phyloP scores from a whole-genome alignment of 2,329 filamentous ascomycete genomes.

The Mycosphaerelloides madeirae region DNA sequence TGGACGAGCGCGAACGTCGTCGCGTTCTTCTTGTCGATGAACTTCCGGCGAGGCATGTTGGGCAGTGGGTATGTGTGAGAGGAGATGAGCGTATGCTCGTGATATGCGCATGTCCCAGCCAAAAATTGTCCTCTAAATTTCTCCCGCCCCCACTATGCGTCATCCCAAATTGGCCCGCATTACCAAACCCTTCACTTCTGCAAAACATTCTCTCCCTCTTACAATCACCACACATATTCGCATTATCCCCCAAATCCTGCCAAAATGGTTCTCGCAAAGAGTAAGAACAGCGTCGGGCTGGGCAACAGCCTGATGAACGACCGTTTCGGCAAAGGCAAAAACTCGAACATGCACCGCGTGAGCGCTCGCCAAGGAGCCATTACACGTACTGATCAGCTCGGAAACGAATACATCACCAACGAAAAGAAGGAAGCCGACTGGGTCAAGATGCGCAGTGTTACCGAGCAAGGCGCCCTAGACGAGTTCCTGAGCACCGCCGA shows the following conservation, averaged over 20 bases:
- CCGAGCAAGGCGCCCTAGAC: slow-evolving; percentile 91
- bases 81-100: background rate
- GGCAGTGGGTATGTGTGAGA: background rate
- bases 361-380: slow-evolving; percentile 59
- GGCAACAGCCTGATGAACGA: slow-evolving; percentile 99
- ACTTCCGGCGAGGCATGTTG: slow-evolving; percentile 69
- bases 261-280: slow-evolving; percentile 75
- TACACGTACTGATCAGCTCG: slow-evolving; percentile 31
- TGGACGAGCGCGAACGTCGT: slow-evolving; percentile 92
- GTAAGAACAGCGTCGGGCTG: slow-evolving; percentile 89
- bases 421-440: slow-evolving; percentile 85
- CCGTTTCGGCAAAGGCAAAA: slow-evolving; percentile 91
- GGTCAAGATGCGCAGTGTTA: slow-evolving; percentile 99
- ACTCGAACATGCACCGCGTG: slow-evolving; percentile 71
- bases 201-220: slow-evolving; percentile 2
- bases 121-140: slow-evolving; percentile 4
- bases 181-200: slow-evolving; percentile 5
- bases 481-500: slow-evolving; percentile 95
- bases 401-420: slow-evolving; percentile 75
- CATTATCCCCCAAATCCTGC: slow-evolving; percentile 25
- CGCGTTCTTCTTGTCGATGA: slow-evolving; percentile 87
- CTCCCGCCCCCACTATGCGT: slow-evolving; percentile 6
- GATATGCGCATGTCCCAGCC: background rate
- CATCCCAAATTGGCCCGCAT: slow-evolving; percentile 11
- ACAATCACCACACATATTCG: slow-evolving; percentile 6